Conservation (phyloP, 2,329 filamentous ascomycete species). For the Pseudogymnoascus sp. region DNA sequence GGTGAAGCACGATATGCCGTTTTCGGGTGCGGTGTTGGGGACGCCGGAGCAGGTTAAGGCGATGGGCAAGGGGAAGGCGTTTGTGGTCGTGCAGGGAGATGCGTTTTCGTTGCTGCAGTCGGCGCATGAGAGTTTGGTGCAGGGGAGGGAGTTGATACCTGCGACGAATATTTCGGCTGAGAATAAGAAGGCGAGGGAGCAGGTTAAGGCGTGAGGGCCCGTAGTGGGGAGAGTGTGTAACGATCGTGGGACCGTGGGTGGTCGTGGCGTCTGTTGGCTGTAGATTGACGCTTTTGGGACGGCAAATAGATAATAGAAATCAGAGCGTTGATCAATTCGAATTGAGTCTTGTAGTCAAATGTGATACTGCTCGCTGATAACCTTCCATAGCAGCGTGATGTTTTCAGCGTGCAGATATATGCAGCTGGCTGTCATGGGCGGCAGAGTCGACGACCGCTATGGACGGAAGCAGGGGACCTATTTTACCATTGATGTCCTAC, state of each 20-base stretch:
- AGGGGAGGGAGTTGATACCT: slow-evolving; percentile 12
- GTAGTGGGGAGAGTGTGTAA: neutral
- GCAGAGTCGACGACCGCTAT: no score
- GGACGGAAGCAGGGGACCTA: no score
- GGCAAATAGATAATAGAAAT: neutral
- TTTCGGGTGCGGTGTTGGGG: slow-evolving; percentile 22
- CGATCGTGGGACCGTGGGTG: neutral
- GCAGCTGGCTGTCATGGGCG: no score
- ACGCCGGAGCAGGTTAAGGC: slow-evolving; percentile 16
- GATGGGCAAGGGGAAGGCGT: slow-evolving; percentile 20
- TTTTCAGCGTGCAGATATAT: no score
- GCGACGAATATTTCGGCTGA: neutral
- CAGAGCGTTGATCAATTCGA: neutral
- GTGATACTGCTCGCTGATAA: no score
- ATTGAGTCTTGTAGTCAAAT: neutral
- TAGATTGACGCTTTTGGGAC: neutral
- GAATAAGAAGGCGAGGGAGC: neutral
- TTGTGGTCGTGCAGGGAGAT: slow-evolving; percentile 18
- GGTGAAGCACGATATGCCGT: slow-evolving; percentile 40
- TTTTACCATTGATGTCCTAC: no score
- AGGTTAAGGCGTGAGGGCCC: neutral
- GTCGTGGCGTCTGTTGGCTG: neutral
- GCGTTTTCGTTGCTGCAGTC: slow-evolving; percentile 14
- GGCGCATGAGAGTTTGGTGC: slow-evolving; percentile 1
- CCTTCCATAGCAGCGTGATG: no score